A percentile compares a stretch with the other conserved stretches of the same genome.
Conservation (phyloP, 148 eudicot species). For the Euryodendron excelsum region DNA sequence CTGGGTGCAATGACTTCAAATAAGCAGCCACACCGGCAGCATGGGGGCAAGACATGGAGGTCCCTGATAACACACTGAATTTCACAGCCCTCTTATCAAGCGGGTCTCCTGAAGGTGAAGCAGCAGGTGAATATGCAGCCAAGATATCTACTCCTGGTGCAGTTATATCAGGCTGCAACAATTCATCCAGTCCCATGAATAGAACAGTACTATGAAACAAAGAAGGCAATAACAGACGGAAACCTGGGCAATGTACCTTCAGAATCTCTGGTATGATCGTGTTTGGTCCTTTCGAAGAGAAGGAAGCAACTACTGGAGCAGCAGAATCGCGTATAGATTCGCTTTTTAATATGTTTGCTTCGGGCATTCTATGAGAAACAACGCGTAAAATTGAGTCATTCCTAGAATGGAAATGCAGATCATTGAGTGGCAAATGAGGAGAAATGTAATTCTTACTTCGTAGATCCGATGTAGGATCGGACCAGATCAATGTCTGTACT, state of each 20-base stretch:
- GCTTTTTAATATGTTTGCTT: conserved; percentile 21
- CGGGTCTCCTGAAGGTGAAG: background rate
- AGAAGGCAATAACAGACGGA: too few species aligned
- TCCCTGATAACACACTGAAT: conserved; percentile 46
- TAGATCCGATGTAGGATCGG: conserved; percentile 12
- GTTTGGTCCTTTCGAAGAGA: conserved; percentile 35
- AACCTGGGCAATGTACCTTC: conserved; percentile 17
- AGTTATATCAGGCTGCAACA: conserved; percentile 61
- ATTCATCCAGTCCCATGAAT: background rate
- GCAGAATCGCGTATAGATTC: background rate
- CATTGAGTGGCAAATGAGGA: background rate
- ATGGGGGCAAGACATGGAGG: conserved; percentile 80
- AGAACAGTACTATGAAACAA: background rate
- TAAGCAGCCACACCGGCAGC: conserved; percentile 61
- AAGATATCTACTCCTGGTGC: conserved; percentile 70
- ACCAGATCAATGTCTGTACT: background rate
- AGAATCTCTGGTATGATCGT: conserved; percentile 17
- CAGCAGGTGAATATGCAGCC: conserved; percentile 51
- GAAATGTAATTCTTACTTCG: conserved; percentile 10
- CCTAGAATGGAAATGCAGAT: background rate
- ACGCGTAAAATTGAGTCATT: background rate
- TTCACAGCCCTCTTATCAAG: conserved; percentile 28
- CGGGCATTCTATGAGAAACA: conserved; percentile 9
- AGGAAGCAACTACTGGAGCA: conserved; percentile 32
- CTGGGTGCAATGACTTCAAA: conserved; percentile 54